Conservation (phyloP, 371 early-diverging fungal species). For the Actinomortierella ambigua region DNA sequence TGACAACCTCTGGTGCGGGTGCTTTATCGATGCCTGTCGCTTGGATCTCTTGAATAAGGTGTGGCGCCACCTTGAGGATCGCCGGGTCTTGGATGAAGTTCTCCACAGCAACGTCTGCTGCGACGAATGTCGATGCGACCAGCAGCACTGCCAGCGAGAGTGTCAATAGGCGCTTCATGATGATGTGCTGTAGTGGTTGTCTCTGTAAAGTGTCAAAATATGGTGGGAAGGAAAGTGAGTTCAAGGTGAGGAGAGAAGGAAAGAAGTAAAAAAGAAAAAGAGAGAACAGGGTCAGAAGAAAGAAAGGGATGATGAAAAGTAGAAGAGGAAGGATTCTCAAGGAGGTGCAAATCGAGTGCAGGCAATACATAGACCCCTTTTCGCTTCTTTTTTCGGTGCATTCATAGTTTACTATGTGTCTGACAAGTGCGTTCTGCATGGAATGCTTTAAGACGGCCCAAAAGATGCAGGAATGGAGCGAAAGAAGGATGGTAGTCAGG, state of each 20-base stretch:
- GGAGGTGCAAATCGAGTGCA: too few species aligned
- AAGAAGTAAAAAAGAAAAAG: neutral
- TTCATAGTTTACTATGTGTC: too few species aligned
- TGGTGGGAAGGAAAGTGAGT: neutral
- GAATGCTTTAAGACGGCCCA: too few species aligned
- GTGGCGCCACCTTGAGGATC: constrained; percentile 22
- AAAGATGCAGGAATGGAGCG: too few species aligned
- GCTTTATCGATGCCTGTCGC: constrained; percentile 20
- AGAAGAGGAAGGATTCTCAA: too few species aligned
- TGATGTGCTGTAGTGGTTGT: neutral
- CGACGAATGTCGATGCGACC: constrained; percentile 19
- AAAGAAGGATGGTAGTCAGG: too few species aligned
- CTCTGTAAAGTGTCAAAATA: neutral
- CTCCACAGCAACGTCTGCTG: constrained; percentile 8
- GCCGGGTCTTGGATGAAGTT: constrained; percentile 19
- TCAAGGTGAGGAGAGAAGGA: neutral
- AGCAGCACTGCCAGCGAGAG: constrained; percentile 31
- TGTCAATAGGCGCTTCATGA: constrained; percentile 34
- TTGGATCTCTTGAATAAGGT: constrained; percentile 25
- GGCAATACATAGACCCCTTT: too few species aligned
- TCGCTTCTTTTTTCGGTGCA: too few species aligned
- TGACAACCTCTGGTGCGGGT: neutral
- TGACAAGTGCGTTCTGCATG: too few species aligned
- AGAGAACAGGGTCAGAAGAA: neutral
- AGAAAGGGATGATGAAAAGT: constrained; percentile 2